Evolutionary conservation across 2,329 filamentous ascomycete genomes (phyloP), one percentile per base, ranked within the genome.

Genomic region (Curvularia lunata): DNA sequence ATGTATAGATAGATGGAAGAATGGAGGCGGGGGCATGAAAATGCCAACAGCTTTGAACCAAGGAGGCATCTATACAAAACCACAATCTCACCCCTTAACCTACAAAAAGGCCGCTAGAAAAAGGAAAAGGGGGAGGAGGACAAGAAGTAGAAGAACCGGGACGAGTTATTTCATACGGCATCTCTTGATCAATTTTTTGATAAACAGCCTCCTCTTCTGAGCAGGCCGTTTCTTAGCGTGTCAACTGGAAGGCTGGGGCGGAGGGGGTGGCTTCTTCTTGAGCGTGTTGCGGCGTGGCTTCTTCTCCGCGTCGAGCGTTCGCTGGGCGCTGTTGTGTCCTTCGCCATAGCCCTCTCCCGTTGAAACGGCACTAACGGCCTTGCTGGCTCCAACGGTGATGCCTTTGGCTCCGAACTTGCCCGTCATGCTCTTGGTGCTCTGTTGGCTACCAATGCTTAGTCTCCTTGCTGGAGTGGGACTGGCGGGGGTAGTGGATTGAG

Each of bases 371-470:
- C 70, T 75, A 2, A 76, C 68, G 8, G 74, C 66, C 57, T 63
- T 74, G 12, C 72, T 65, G 7, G 63, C 70, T 3, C 74, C 75
- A 2, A 77, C 21, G 13, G 56, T 72, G 27, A 77, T 77, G 0
- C 74, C 75, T n/a, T 69, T 64, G 8, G 70, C 61, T 10, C 73
- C 68, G 52, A 76, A 73, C 18, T 65, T 58, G 18, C 69, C 62
- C 18, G 56, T 38, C n/a, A 59, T 68, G 34, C 61, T 57, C 32
- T 65, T 71, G 23, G 53, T 64, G 34, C 62, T 69, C n/a, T 63
- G 63, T 38, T 71, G 67, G 34, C 70, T 73, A 23, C 74, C 74
- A 37, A 74, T 61, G 50, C 69, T 71, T 1, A 53, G 48, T 30
- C 62, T 58, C 27, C 55, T 59, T 10, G 45, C 50, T 18, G 59